Conservation (phyloP, 2,329 filamentous ascomycete genomes). For the Aspergillus unguis region DNA sequence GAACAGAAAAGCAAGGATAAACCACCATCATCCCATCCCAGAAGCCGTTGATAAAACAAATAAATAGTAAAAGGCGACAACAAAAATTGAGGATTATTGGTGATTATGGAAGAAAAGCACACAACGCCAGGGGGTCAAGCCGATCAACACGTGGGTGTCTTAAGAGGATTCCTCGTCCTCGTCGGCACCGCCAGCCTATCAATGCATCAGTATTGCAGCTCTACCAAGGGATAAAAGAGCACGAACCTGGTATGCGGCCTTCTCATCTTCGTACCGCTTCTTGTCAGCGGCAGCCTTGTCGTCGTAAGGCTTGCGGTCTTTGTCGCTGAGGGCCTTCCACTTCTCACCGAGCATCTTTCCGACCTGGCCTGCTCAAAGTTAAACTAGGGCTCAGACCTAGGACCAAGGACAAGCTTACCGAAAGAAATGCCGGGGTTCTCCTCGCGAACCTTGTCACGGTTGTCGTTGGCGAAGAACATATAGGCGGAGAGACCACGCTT, state of each 20-base stretch:
- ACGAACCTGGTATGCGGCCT: constrained; percentile 85
- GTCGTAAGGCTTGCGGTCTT: constrained; percentile 91
- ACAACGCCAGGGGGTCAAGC: constrained; percentile 34
- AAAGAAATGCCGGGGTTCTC: constrained; percentile 98
- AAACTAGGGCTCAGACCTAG: constrained; percentile 3
- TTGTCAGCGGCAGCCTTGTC: constrained; percentile 95
- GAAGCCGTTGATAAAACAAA: constrained; percentile 33
- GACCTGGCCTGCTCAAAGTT: constrained; percentile 67
- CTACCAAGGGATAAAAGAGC: neutral
- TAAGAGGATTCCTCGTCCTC: constrained; percentile 53
- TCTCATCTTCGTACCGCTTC: constrained; percentile 99
- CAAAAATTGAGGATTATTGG: constrained; percentile 31
- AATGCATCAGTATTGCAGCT: constrained; percentile 8
- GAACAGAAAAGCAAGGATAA: constrained; percentile 29
- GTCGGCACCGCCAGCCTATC: constrained; percentile 50
- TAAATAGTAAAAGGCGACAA: constrained; percentile 27
- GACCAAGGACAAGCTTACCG: constrained; percentile 53
- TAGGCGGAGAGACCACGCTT: constrained; percentile 99
- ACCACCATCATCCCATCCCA: constrained; percentile 34
- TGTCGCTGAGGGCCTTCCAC: constrained; percentile 95
- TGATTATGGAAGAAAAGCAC: constrained; percentile 26
- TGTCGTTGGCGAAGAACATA: constrained; percentile 99
- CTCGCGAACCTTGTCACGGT: constrained; percentile 95
- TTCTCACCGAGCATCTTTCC: constrained; percentile 97
- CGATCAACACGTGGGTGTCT: constrained; percentile 24